Base-by-base conservation (phyloP, 257 asterid genomes). In the Rubia yunnanensis region DNA sequence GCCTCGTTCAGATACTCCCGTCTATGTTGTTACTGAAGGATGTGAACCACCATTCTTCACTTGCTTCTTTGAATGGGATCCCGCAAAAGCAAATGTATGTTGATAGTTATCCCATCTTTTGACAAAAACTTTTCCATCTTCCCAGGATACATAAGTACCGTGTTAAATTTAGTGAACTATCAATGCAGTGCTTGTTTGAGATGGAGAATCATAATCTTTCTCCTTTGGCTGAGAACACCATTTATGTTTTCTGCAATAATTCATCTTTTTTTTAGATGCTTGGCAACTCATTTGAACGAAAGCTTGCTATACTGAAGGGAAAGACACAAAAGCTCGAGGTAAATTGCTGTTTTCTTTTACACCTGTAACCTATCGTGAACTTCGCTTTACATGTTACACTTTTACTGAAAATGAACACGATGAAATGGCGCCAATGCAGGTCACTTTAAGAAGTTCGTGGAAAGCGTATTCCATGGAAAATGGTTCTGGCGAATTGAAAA, bases 241-340 rank as follows among this genome's bases (percentile, higher is more conserved):
- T 8, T 13, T 18, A 48, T 50, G 26, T 48, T 34, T 7, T 39
- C 14, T 36, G n/a, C n/a, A n/a, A n/a, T n/a, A n/a, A 5, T 20
- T 23, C 46, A 39, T 54, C 64, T 28, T 57, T 44, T 68, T 69
- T 41, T 35, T 82, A 90, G 97, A 86, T 90, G 88, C 91, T 78
- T 34, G 97, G 97, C 15, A 81, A 88, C 82, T 88, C 96, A 26
- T 90, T 88, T 73, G 91, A 90, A 80, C 76, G 96, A 65, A 90
- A 84, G 73, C 86, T 90, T 68, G 79, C 95, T 20, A 65, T 88
- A n/a, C 76, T 90, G 56, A 88, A 81, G 54, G 81, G 81, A 20
- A 66, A 77, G 52, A 53, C 75, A 41, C 67, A 56, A 60, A 69
- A 65, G 32, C 62, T 77, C 30, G 76, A 73, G 64, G 81, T 77